Evolutionary conservation across 225 moss, liverwort and hornwort genomes (phyloP), one percentile per base, ranked within the genome.

Genomic region (Anthoceros angustus): DNA sequence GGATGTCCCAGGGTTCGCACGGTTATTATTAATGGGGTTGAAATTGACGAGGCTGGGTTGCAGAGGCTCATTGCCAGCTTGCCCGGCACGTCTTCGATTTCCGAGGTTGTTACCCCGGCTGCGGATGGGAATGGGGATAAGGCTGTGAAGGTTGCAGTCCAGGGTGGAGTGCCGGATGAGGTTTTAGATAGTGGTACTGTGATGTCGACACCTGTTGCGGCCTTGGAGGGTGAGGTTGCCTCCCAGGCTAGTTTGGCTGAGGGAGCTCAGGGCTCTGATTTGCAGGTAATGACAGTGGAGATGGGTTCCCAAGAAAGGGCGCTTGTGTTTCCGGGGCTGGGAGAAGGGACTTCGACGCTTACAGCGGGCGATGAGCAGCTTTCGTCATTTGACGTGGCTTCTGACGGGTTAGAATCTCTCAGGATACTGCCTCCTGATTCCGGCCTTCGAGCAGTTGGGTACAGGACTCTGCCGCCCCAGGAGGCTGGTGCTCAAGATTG

Each of bases 401-500:
- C 55, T 18, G 55, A 55, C 23, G 55, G 55, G 23, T 55, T 55
- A 20, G 55, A 12, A 55, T 55, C 7, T 55, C 23, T 55, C n/a
- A 15, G 55, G 18, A 9, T 55, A 55, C 18, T 55, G 18, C n/a
- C n/a, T 55, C n/a, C 14, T 0, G 55, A 8, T 5, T 7, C 55
- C 23, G 8, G 5, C 18, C 55, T 23, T 55, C 32, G 4, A 32
- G 32, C 4, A 32, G 55, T 20, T 55, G 10, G n/a, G n/a, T 55
- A 55, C 55, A 55, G 55, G 18, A 2, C 23, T 15, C 5, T 55
- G 55, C n/a, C 8, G 18, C 55, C 18, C 23, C 55, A 55, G 55
- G 55, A 55, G 18, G 55, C 55, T 18, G 55, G 87, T 94, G 94
- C 90, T 26, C 89, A 88, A 76, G 94, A 50, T 50, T 50, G 49